phyloP scores from a whole-genome alignment of 805 yeast species.

The Monosporozyma servazzii region DNA sequence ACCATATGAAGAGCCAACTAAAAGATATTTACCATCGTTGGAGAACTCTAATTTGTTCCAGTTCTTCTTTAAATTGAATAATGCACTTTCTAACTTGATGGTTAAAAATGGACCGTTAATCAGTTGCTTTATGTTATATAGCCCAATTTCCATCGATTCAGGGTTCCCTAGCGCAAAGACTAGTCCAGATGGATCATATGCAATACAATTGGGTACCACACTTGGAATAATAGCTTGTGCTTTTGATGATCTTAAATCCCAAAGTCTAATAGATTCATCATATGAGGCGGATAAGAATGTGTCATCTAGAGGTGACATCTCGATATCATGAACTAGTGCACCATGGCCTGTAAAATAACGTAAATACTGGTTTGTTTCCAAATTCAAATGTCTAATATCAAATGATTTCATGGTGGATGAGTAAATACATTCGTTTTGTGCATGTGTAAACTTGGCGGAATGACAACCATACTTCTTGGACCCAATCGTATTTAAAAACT shows the following conservation, averaged over 20 bases:
- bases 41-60: slow-evolving; percentile 73
- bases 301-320: slow-evolving; percentile 63
- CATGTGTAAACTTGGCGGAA: slow-evolving; percentile 74
- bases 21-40: slow-evolving; percentile 58
- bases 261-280: slow-evolving; percentile 73
- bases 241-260: slow-evolving; percentile 72
- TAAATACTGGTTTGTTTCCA: slow-evolving; percentile 68
- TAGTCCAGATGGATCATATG: slow-evolving; percentile 77
- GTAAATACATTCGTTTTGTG: slow-evolving; percentile 61
- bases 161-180: slow-evolving; percentile 63
- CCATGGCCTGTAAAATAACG: slow-evolving; percentile 86
- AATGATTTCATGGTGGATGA: slow-evolving; percentile 78
- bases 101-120: slow-evolving; percentile 49
- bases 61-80: slow-evolving; percentile 15
- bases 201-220: slow-evolving; percentile 47
- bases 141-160: slow-evolving; percentile 36
- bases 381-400: slow-evolving; percentile 63
- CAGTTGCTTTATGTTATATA: slow-evolving; percentile 54
- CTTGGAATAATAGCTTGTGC: slow-evolving; percentile 54
- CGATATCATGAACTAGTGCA: slow-evolving; percentile 61
- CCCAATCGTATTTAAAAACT: slow-evolving; percentile 55
- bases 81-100: slow-evolving; percentile 30
- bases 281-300: slow-evolving; percentile 55
- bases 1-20: slow-evolving; percentile 49
- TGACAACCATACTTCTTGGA: slow-evolving; percentile 91